A percentile compares a stretch with the other conserved stretches of the same genome.
Conservation (phyloP, 129 eudicot species). For the Glebionis coronaria region DNA sequence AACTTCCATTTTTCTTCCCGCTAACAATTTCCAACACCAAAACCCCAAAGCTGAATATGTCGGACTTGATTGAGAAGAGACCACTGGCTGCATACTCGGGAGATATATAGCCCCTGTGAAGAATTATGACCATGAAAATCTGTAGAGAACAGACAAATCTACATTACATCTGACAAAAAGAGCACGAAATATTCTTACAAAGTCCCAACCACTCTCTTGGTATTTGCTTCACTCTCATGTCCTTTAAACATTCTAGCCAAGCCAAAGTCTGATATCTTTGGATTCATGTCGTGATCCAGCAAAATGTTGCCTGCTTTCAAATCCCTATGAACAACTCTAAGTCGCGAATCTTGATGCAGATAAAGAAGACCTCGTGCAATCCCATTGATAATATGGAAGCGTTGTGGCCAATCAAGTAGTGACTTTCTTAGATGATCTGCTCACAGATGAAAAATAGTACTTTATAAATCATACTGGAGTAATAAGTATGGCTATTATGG, state of each 20-base stretch:
- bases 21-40: conserved; percentile 40
- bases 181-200: conserved; percentile 27
- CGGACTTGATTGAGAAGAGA: conserved; percentile 37
- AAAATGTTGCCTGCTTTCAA: conserved; percentile 52
- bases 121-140: neutral
- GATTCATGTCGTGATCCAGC: conserved; percentile 41
- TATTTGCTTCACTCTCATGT: conserved; percentile 33
- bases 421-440: conserved; percentile 26
- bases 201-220: conserved; percentile 53
- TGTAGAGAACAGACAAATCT: neutral
- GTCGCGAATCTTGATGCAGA: conserved; percentile 54
- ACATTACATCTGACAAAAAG: conserved; percentile 1
- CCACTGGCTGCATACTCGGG: conserved; percentile 42
- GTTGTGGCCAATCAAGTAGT: conserved; percentile 44
- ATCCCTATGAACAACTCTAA: conserved; percentile 58
- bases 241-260: conserved; percentile 51
- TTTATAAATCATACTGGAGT: neutral
- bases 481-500: neutral
- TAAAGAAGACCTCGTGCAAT: conserved; percentile 54
- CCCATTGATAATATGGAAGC: conserved; percentile 38
- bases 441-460: neutral
- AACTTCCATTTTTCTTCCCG: conserved; percentile 38
- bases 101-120: conserved; percentile 42
- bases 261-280: conserved; percentile 61
- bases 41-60: conserved; percentile 36